Base-by-base conservation (phyloP, 1,139 yeast genomes). In the Yamadazyma sp. region DNA sequence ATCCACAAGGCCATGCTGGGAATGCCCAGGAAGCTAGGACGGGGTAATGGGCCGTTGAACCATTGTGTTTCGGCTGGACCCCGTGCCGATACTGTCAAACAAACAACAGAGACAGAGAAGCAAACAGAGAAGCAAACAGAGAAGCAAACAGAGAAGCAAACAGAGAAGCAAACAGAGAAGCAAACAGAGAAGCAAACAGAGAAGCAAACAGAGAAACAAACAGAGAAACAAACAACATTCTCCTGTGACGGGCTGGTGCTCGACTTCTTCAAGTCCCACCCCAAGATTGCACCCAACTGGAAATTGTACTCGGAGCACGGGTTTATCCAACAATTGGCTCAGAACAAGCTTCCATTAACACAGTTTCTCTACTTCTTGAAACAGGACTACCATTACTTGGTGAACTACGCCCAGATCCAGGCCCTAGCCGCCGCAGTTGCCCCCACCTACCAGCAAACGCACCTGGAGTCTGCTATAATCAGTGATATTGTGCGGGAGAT, bases 41-140 rank as follows among this genome's bases (percentile, higher is more conserved):
- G 66, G 29, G 86, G 85, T 0, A 59, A 80, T 54, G 95, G 95
- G 0, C 95, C 96, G 1, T 66, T 87, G 42, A 83, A 84, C 55
- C 95, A 85, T 44, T 44, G 59, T 11, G 60, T 54, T 22, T 24
- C 11, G 15, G 23, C 16, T 5, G 31, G 18, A 4, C 4, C 14
- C 10, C 26, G 9, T 34, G 38, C 38, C 4, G 39, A 47, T 3
- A 27, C 49, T 4, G 39, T 37, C 16, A 30, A 18, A 8, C 21
- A 18, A 8, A 18, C 21, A 8, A 18, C 21, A 18, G 21, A 18
- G 21, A 18, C 21, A 18, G 7, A 8, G 21, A 8, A 18, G 21
- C 8, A 8, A 18, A 18, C 7, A 18, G 21, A 6, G 21, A 18
- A 18, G 5, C 21, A 8, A 18, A 6, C 5, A 18, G 21, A 18